Conservation (phyloP, 441 rosid genomes). For the Capsella rubella region DNA sequence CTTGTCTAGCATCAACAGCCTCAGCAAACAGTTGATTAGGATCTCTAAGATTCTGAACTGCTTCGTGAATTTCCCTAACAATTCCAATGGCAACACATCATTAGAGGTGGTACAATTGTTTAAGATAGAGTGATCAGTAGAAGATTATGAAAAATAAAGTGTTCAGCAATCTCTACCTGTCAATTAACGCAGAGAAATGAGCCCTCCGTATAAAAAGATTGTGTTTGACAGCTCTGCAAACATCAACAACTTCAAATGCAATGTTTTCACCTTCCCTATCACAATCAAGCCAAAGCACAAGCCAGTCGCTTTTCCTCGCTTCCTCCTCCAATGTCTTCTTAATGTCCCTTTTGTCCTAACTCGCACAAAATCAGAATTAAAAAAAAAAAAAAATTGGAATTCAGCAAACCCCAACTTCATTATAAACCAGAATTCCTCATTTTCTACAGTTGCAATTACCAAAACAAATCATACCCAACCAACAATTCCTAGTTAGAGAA, state of each 20-base stretch:
- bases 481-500: slow-evolving; percentile 14
- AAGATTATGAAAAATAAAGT: neutral
- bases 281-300: slow-evolving; percentile 96
- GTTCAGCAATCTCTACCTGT: slow-evolving; percentile 57
- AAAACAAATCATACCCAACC: neutral
- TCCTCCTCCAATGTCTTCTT: slow-evolving; percentile 95
- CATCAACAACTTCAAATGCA: slow-evolving; percentile 87
- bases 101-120: slow-evolving; percentile 13
- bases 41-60: slow-evolving; percentile 86
- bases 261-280: slow-evolving; percentile 99
- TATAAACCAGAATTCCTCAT: neutral
- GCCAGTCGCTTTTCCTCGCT: slow-evolving; percentile 95
- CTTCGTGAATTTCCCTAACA: slow-evolving; percentile 86
- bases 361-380: slow-evolving; percentile 28
- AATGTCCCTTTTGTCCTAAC: slow-evolving; percentile 83
- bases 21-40: slow-evolving; percentile 88
- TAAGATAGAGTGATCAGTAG: slow-evolving; percentile 16
- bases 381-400: slow-evolving; percentile 13
- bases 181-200: slow-evolving; percentile 91
- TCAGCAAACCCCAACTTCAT: neutral
- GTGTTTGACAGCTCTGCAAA: slow-evolving; percentile 64
- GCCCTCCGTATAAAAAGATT: slow-evolving; percentile 78
- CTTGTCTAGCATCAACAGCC: slow-evolving; percentile 99
- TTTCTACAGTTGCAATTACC: neutral
- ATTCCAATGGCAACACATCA: slow-evolving; percentile 38